A percentile compares a stretch with the other conserved stretches of the same genome.
Conservation (phyloP, 2,329 filamentous ascomycete genomes). For the Bipolaris gigantea region DNA sequence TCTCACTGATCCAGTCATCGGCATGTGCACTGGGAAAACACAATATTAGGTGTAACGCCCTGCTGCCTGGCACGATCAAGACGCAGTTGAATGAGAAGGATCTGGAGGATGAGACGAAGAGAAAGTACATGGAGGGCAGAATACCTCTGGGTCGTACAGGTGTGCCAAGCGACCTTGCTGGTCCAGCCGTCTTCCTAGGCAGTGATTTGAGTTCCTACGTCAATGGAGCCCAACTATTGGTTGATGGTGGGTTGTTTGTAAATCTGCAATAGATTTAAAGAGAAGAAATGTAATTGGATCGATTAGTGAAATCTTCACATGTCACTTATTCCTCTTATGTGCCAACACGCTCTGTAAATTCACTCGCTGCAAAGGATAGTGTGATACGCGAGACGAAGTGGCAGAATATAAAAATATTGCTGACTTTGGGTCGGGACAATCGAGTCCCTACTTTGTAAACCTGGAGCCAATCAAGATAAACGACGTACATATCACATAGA, state of each 20-base stretch:
- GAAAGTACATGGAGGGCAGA: constrained; percentile 75
- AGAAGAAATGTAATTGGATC: background rate
- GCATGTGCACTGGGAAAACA: constrained; percentile 78
- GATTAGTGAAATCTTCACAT: background rate
- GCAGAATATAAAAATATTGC: too few relatives aligned
- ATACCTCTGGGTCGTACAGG: constrained; percentile 66
- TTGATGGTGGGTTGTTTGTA: constrained; percentile 87
- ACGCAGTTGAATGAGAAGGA: constrained; percentile 86
- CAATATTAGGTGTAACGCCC: constrained; percentile 77
- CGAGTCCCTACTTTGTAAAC: too few relatives aligned
- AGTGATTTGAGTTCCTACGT: constrained; percentile 64
- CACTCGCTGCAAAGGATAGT: too few relatives aligned
- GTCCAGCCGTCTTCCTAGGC: constrained; percentile 82
- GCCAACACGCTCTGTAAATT: too few relatives aligned
- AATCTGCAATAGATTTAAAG: constrained; percentile 59
- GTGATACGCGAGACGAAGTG: too few relatives aligned
- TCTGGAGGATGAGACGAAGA: constrained; percentile 71
- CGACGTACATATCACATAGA: too few relatives aligned
- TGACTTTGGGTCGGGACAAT: too few relatives aligned
- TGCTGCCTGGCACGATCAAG: constrained; percentile 79
- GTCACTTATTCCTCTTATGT: background rate
- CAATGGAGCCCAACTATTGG: constrained; percentile 78
- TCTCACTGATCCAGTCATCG: constrained; percentile 80
- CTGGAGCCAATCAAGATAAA: background rate
- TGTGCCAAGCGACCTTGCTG: constrained; percentile 68